These are phyloP conservation scores for Alternaria postmessia DNA, from an alignment of 2,329 filamentous ascomycete genomes.

Conservation along the genomic window DNA sequence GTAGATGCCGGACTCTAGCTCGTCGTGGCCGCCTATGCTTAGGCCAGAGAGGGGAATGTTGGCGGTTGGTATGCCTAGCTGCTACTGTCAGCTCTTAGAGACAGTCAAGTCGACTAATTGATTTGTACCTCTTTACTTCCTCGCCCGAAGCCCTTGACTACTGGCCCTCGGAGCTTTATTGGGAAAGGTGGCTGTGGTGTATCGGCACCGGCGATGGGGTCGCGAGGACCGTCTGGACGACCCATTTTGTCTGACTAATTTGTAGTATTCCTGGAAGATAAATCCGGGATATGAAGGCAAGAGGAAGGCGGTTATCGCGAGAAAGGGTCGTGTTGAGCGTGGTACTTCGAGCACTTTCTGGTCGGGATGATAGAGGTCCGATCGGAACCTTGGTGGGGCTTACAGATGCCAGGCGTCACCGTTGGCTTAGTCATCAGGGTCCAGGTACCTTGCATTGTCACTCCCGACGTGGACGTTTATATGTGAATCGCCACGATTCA, in stretches of 20 bases:
- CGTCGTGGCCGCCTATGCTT: conserved; percentile 69
- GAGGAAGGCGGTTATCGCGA: background rate
- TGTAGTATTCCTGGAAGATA: no score
- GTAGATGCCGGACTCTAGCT: conserved; percentile 83
- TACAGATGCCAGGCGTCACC: conserved; percentile 5
- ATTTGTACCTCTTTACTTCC: conserved; percentile 83
- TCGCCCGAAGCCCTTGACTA: conserved; percentile 92
- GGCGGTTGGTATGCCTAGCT: conserved; percentile 96
- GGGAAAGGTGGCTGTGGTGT: conserved; percentile 80
- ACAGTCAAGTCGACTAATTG: fast-evolving
- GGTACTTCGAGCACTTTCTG: conserved; percentile 23
- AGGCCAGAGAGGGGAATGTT: conserved; percentile 78
- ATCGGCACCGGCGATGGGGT: conserved; percentile 73
- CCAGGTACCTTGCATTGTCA: conserved; percentile 1
- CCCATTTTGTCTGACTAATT: conserved; percentile 26
- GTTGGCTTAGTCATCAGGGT: conserved; percentile 18
- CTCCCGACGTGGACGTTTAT: background rate
- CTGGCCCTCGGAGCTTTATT: conserved; percentile 80
- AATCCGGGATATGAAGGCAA: background rate
- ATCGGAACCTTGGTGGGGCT: conserved; percentile 25
- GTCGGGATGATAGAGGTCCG: conserved; percentile 20
- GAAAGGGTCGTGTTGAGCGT: background rate
- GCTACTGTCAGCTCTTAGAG: background rate
- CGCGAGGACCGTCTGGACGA: conserved; percentile 34
- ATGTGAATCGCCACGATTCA: background rate